Evolutionary conservation across 2,329 filamentous ascomycete genomes (phyloP).

Genomic region (Lizonia empirigonia): DNA sequence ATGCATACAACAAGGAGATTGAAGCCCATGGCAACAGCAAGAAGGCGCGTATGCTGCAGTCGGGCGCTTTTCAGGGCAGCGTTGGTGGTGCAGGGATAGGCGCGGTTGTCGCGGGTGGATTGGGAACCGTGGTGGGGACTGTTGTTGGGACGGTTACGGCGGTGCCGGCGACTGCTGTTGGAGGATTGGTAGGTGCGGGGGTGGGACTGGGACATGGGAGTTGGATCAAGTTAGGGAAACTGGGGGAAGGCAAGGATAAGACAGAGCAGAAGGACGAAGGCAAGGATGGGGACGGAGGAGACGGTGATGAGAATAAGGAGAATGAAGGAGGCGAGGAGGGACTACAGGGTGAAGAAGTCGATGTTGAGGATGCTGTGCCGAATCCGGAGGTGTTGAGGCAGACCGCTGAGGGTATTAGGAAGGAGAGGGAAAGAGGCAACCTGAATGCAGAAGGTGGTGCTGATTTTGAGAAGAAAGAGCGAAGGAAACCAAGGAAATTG

Average conservation of each 20-base stretch:
- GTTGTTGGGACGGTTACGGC: slow-evolving; percentile 49
- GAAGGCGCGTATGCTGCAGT: slow-evolving; percentile 42
- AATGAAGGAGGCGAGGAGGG: slow-evolving; percentile 12
- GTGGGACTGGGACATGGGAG: slow-evolving; percentile 52
- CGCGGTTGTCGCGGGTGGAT: slow-evolving; percentile 48
- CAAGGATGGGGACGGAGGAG: slow-evolving; percentile 11
- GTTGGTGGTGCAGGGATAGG: slow-evolving; percentile 52
- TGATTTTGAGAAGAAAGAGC: slow-evolving; percentile 10
- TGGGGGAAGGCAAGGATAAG: slow-evolving; percentile 22
- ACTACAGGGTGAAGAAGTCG: slow-evolving; percentile 18
- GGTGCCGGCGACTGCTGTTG: slow-evolving; percentile 49
- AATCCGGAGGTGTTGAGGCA: slow-evolving; percentile 33
- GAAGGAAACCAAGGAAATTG: slow-evolving; percentile 6
- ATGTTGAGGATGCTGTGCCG: slow-evolving; percentile 34
- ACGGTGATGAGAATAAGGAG: slow-evolving; percentile 16
- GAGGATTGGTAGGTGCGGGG: slow-evolving; percentile 49
- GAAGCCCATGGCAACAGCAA: slow-evolving; percentile 44
- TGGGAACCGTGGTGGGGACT: slow-evolving; percentile 51
- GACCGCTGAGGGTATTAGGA: slow-evolving; percentile 31
- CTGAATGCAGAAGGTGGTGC: slow-evolving; percentile 14
- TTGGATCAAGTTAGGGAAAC: slow-evolving; percentile 47
- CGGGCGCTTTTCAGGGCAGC: slow-evolving; percentile 50
- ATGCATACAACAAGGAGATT: slow-evolving; percentile 43
- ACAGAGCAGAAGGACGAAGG: slow-evolving; percentile 13
- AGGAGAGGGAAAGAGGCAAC: slow-evolving; percentile 23